These are phyloP conservation scores for Camellia japonica DNA, from an alignment of 148 eudicot genomes.

Conservation along the genomic window DNA sequence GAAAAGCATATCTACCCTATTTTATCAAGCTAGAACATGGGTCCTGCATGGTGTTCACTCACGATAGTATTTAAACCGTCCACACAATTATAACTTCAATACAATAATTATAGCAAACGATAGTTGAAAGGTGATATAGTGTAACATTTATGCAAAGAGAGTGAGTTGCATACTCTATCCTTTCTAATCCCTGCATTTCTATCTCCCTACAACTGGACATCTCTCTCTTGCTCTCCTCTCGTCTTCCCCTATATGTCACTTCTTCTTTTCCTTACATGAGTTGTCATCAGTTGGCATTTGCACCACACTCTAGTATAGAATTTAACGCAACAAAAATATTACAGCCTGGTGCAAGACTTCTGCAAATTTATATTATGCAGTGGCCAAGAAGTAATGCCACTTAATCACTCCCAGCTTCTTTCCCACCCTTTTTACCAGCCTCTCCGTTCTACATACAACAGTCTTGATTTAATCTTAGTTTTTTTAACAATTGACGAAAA, in stretches of 20 bases:
- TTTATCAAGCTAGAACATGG: background rate
- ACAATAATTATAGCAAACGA: background rate
- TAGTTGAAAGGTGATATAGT: background rate
- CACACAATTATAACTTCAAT: background rate
- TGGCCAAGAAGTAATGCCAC: background rate
- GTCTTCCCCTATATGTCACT: background rate
- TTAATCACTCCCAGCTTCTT: background rate
- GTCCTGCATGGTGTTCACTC: background rate
- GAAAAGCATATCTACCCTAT: background rate
- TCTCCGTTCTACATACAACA: background rate
- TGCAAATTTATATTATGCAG: background rate
- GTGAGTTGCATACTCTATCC: background rate
- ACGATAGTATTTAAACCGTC: background rate
- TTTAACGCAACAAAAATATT: background rate
- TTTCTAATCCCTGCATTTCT: background rate
- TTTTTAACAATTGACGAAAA: background rate
- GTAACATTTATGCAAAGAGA: background rate
- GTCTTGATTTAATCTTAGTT: background rate
- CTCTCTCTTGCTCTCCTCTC: background rate
- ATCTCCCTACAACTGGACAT: background rate
- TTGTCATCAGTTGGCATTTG: background rate
- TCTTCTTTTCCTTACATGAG: background rate
- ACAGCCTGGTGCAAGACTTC: background rate
- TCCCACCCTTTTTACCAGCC: background rate
- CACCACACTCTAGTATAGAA: background rate